phyloP scores from a whole-genome alignment of 441 rosid genomes.

The Cnidoscolus chayamansa region DNA sequence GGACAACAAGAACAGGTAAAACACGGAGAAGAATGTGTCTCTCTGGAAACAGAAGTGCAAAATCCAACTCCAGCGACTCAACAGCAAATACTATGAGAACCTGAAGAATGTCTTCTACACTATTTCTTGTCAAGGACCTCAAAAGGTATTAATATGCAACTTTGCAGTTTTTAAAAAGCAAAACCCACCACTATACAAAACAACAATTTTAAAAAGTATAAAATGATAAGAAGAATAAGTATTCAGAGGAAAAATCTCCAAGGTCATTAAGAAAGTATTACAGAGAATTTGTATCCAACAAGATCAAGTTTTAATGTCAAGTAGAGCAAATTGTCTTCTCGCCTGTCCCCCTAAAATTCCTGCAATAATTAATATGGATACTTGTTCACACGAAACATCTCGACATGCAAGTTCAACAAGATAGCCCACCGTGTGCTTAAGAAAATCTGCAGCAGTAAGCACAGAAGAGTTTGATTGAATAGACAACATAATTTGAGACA shows the following conservation, averaged over 20 bases:
- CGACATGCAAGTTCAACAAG: constrained; percentile 89
- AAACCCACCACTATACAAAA: constrained; percentile 4
- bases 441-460: constrained; percentile 64
- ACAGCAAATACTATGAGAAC: constrained; percentile 96
- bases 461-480: constrained; percentile 20
- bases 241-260: not conserved
- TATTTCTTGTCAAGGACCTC: constrained; percentile 57
- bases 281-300: not conserved
- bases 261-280: constrained; percentile 5
- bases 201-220: not conserved
- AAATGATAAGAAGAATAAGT: not conserved
- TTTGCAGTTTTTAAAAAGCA: not conserved
- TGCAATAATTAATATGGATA: constrained; percentile 53
- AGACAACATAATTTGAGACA: constrained; percentile 13
- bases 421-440: constrained; percentile 99
- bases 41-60: constrained; percentile 92
- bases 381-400: constrained; percentile 99
- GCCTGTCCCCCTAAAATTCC: not conserved
- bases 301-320: not conserved
- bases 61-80: constrained; percentile 96
- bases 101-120: constrained; percentile 99
- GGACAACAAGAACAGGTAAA: constrained; percentile 94
- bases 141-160: constrained; percentile 22
- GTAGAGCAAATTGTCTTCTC: constrained; percentile 3
- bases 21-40: constrained; percentile 96